Conservation (phyloP, 805 yeast species). For the Metschnikowia dekortorum region DNA sequence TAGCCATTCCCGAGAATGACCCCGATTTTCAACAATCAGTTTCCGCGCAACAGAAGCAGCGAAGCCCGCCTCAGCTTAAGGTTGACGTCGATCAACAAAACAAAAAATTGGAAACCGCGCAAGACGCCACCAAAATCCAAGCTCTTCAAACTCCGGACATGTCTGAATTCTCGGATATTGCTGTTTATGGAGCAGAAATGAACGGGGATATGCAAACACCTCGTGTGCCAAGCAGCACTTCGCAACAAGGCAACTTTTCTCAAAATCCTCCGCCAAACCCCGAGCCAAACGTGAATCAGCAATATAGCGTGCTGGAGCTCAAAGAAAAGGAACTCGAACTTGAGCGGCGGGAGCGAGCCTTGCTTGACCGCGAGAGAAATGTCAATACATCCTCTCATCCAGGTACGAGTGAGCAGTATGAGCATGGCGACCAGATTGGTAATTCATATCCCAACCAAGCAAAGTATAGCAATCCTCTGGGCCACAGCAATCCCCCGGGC, state of each 20-base stretch:
- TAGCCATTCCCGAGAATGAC: neutral
- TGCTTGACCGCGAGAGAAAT: conserved; percentile 17
- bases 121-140: conserved; percentile 1
- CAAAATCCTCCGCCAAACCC: neutral
- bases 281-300: neutral
- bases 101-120: neutral
- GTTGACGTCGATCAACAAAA: neutral
- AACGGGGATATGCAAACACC: conserved; percentile 23
- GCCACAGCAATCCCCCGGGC: neutral
- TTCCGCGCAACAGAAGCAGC: neutral
- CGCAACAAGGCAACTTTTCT: neutral
- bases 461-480: neutral
- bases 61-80: neutral
- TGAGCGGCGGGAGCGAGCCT: conserved; percentile 24
- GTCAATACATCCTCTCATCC: conserved; percentile 1
- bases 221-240: conserved; percentile 1
- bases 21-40: neutral
- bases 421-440: neutral
- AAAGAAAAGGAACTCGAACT: conserved; percentile 23
- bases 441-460: neutral
- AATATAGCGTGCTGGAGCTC: neutral
- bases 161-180: conserved; percentile 36
- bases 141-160: conserved; percentile 21
- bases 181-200: conserved; percentile 32
- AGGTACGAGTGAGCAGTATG: neutral